Evolutionary conservation across 108 stramenopile species (phyloP), one percentile per base, ranked within the genome.

Genomic region (Stephanodiscus triporus): DNA sequence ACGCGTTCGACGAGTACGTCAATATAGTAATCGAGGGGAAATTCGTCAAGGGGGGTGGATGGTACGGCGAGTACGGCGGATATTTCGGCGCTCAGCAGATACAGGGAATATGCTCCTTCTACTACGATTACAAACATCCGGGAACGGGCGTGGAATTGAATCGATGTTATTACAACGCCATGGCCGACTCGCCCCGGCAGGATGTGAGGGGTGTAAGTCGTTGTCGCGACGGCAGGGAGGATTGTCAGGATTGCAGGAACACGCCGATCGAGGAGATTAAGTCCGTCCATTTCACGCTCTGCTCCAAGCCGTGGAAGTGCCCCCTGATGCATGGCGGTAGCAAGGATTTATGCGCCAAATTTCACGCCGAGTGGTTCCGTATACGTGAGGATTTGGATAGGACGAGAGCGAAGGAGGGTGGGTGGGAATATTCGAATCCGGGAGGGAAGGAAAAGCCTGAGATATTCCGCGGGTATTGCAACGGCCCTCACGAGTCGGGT

Each of bases 261-360:
- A 73, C 73, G 9, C 37, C 72, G 1, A 27, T 86, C 6, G 70
- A 75, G 9, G 81, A 89, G 26, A 75, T 98, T n/a, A 72, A 86
- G 17, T 85, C 83, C 16, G 92, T 88, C 22, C 97, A 97, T 71
- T 97, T 90, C 75, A 97, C 97, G 3, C 66, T 94, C 0, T 97
- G 97, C 68, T 83, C 84, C 67, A 97, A 97, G 59, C 97, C 97
- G 4, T 97, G 97, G 97, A 68, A 54, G 0, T 97, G 97, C 80
- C 66, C 74, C 2, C 1, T 45, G 0, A 36, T 19, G 36, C 22
- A 43, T 14, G 61, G 36, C 0, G 62, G 56, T 23, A 32, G 9
- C 2, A 61, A 27, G 10, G 19, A 26, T 4, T 53, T 82, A 1
- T 85, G 84, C 63, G 16, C 38, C 4, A 48, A 68, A 43, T 82